Evolutionary conservation across 2,329 filamentous ascomycete species (phyloP).

Genomic region (Grosmannia penicillata): DNA sequence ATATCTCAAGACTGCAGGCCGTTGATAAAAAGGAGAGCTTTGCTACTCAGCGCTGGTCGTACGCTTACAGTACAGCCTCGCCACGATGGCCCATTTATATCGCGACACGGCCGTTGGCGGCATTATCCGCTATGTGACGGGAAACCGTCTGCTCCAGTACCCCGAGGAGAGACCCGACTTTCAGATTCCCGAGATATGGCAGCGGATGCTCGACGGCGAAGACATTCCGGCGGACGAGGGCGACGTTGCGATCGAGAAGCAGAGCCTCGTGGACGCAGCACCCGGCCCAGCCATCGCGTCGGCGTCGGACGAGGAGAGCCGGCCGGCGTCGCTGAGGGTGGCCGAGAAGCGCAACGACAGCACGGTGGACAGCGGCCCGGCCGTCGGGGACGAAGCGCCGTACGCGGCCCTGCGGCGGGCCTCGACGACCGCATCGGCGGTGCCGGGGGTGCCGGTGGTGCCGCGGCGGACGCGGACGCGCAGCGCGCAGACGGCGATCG

Average conservation of each 20-base stretch:
- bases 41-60: too few species aligned
- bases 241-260: background rate
- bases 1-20: too few species aligned
- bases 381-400: conserved; percentile 9
- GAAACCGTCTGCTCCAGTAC: conserved; percentile 32
- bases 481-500: conserved; percentile 12
- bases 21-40: too few species aligned
- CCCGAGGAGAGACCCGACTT: conserved; percentile 55
- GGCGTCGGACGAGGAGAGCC: conserved; percentile 12
- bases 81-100: conserved; percentile 5
- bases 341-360: background rate
- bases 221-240: background rate
- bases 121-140: conserved; percentile 15
- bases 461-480: conserved; percentile 10
- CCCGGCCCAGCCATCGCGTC: background rate
- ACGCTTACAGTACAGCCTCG: too few species aligned
- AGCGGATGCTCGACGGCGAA: conserved; percentile 66
- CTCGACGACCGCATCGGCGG: conserved; percentile 1
- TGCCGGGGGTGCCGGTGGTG: conserved; percentile 11
- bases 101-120: conserved; percentile 14
- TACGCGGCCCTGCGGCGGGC: conserved; percentile 6
- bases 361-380: too few species aligned
- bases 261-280: background rate
- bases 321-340: too few species aligned
- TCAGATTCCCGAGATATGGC: conserved; percentile 43